These are phyloP conservation scores for Diaporthe citriasiana DNA, from an alignment of 2,329 filamentous ascomycete genomes.

Conservation along the genomic window DNA sequence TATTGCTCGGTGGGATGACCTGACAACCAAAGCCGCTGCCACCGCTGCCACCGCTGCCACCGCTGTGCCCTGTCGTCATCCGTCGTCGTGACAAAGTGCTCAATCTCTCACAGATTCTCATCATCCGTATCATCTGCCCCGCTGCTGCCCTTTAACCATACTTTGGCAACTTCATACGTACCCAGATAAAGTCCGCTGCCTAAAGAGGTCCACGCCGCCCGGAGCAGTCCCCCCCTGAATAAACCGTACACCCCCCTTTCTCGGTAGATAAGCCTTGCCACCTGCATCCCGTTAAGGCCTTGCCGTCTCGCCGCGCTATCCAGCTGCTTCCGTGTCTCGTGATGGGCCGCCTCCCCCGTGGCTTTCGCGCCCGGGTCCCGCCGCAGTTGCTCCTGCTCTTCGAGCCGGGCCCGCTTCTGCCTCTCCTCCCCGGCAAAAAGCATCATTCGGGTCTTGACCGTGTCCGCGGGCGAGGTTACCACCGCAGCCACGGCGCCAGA, in stretches of 20 bases:
- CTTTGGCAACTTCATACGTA: conserved; percentile 85
- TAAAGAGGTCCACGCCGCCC: conserved; percentile 84
- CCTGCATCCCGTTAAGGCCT: conserved; percentile 64
- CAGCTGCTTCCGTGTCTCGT: conserved; percentile 47
- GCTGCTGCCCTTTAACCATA: conserved; percentile 65
- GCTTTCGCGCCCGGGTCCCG: background rate
- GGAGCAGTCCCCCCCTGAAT: conserved; percentile 81
- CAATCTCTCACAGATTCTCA: conserved; percentile 43
- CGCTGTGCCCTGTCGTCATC: background rate
- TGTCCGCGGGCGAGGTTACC: conserved; percentile 90
- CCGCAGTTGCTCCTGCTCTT: conserved; percentile 33
- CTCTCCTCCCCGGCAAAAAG: conserved; percentile 67
- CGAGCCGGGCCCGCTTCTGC: conserved; percentile 29
- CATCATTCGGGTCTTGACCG: conserved; percentile 93
- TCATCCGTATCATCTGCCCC: conserved; percentile 59
- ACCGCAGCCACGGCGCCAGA: conserved; percentile 83
- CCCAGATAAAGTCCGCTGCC: conserved; percentile 89
- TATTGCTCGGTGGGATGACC: background rate
- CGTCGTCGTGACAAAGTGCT: background rate
- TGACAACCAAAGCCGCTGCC: too few species aligned
- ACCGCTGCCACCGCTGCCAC: too few species aligned
- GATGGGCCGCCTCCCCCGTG: conserved; percentile 47
- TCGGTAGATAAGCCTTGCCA: conserved; percentile 75
- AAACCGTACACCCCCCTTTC: conserved; percentile 80
- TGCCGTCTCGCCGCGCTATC: conserved; percentile 50